These are phyloP conservation scores for Filobasidium uniguttulatum DNA, from an alignment of 1,284 basidiomycete species.

Conservation along the genomic window DNA sequence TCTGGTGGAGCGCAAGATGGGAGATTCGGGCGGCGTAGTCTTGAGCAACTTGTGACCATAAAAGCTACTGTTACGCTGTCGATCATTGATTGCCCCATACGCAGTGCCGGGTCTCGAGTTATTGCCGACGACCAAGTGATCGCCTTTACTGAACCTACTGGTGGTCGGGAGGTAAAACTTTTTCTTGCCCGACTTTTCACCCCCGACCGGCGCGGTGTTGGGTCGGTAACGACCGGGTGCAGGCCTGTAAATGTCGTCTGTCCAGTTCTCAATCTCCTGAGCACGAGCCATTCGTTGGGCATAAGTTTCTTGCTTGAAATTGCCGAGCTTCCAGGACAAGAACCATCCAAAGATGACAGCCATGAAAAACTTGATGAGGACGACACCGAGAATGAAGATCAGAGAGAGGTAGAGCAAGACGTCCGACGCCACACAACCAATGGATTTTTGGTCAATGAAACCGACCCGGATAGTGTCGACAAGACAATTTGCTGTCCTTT, in stretches of 20 bases:
- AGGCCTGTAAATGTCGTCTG: constrained; percentile 86
- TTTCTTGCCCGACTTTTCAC: constrained; percentile 42
- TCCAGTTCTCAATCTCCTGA: constrained; percentile 89
- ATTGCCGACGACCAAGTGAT: constrained; percentile 45
- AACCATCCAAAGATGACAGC: constrained; percentile 97
- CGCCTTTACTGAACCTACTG: constrained; percentile 71
- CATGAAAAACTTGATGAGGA: constrained; percentile 89
- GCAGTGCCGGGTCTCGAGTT: constrained; percentile 55
- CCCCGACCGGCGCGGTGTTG: constrained; percentile 45
- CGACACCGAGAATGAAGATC: constrained; percentile 94
- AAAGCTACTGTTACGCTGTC: constrained; percentile 27
- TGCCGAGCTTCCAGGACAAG: constrained; percentile 82
- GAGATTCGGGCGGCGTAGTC: constrained; percentile 59
- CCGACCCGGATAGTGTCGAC: constrained; percentile 75
- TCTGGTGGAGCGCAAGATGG: constrained; percentile 57
- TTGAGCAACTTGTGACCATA: constrained; percentile 28
- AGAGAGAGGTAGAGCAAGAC: constrained; percentile 91
- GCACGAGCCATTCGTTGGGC: constrained; percentile 85
- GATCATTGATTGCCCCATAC: constrained; percentile 51
- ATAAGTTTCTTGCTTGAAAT: constrained; percentile 86
- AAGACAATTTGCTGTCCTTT: constrained; percentile 62
- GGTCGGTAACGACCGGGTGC: constrained; percentile 86
- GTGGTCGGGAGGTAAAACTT: constrained; percentile 58
- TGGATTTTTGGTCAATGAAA: constrained; percentile 83
- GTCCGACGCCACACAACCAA: constrained; percentile 89